Base-by-base conservation (phyloP, 768 basidiomycete species). In the Stropharia rugosoannulata region DNA sequence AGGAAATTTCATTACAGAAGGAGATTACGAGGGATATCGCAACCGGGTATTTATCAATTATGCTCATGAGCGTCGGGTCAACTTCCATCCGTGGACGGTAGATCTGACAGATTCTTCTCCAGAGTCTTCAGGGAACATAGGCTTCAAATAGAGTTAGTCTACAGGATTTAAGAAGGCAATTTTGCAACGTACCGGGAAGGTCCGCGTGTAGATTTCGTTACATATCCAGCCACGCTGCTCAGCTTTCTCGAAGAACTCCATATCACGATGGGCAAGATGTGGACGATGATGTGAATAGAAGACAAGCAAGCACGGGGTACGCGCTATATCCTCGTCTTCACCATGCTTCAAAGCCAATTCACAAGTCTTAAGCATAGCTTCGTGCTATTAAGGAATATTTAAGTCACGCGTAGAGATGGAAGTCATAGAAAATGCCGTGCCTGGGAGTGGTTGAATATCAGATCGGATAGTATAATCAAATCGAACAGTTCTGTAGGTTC, bases 401-500 rank as follows among this genome's bases (percentile, higher is more conserved):
- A n/a, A 13, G 13, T 16, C 11, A 43, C 22, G 1, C 46, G 29
- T 42, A 27, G 7, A 16, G 60, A 45, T 50, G 2, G 22, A 46
- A 12, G 8, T 15, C 49, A 41, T 25, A 19, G 27, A 18, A 1
- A 13, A n/a, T 29, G 3, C 38, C 75, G 36, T 58, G 89, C 93
- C 75, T 95, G 93, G 1, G 94, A 94, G 62, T 96, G 95, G 62
- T 95, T 97, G 72, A 96, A 97, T 35, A 98, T 83, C 35, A 98
- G 83, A 71, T 98, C 95, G 1, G 93, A 95, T 54, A 98, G 77
- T 57, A 98, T 85, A 51, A 98, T 80, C 18, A 96, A 65, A 63
- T 96, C 85, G 64, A 92, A 98, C 29, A 43, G 29, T 73, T 70
- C 2, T 49, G 65, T 61, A 8, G 73, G 62, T 5, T 65, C 48